Evolutionary conservation across 805 yeast species (phyloP), one percentile per base, ranked within the genome.

Genomic region (Monosporozyma solicola): DNA sequence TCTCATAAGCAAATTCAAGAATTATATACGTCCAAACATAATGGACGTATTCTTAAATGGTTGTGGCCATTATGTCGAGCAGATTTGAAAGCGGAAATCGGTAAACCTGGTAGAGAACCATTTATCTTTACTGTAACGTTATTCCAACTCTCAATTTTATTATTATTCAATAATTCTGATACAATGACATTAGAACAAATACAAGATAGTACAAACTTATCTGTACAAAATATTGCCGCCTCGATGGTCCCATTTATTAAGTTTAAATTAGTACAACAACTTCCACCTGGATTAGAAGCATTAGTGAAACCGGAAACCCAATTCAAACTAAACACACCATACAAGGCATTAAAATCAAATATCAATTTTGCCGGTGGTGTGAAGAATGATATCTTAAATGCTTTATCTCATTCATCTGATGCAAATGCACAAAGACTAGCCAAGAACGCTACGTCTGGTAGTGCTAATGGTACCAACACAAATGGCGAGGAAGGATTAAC

Each of bases 61-160:
- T 78, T 92, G 55, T 94, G 97, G 97, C 85, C 89, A 61, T 82
- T 88, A 65, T 88, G 95, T 48, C 85, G 92, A 68, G 94, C 95
- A 55, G 99, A 94, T 67, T 71, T 94, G 53, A 87, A 84, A 69
- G 96, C 95, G 10, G 86, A 88, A 65, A 77, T 90, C 57, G 80
- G 92, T 5, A 84, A 84, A 59, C 83, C 85, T 39, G 91, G 91
- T 6, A 84, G 83, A 64, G 85, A 91, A 4, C 90, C 96, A 48
- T 87, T 85, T 63, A 74, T 77, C 24, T 85, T 95, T 64, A 85
- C 86, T 3, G 89, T 89, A 45, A 85, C 96, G 5, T 77, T 88
- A 53, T 86, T 83, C 59, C 99, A 94, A 70, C 82, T 91, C 78
- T 83, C 95, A 56, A 87, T 95, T 46, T 71, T 95, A 54, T 72